Conservation (phyloP, 352 stramenopile genomes). For the Globisporangium radiosum region DNA sequence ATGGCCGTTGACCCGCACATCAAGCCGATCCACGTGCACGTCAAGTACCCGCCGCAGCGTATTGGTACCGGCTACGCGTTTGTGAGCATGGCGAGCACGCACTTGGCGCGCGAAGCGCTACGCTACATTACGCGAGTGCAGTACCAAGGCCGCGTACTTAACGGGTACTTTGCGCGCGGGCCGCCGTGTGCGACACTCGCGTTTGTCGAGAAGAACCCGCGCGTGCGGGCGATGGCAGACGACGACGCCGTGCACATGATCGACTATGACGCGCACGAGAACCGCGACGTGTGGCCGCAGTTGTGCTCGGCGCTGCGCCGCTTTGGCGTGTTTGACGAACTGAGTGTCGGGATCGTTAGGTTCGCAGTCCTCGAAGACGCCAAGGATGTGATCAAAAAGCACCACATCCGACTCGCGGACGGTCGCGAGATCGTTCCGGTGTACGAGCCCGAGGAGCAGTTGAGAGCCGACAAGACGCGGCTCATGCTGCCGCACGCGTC, state of each 20-base stretch:
- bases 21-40: conserved; percentile 37
- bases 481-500: no score
- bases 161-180: conserved; percentile 65
- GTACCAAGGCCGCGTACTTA: conserved; percentile 32
- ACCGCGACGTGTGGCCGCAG: conserved; percentile 37
- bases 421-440: conserved; percentile 51
- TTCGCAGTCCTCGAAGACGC: conserved; percentile 27
- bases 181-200: conserved; percentile 52
- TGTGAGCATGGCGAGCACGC: conserved; percentile 45
- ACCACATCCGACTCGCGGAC: conserved; percentile 32
- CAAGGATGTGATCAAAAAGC: conserved; percentile 48
- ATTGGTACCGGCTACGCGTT: conserved; percentile 60
- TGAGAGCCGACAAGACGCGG: conserved; percentile 40
- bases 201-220: conserved; percentile 50
- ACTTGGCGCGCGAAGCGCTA: conserved; percentile 51
- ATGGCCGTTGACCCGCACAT: conserved; percentile 39
- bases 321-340: conserved; percentile 40
- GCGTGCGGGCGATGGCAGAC: conserved; percentile 21
- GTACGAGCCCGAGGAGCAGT: conserved; percentile 66
- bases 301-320: conserved; percentile 34
- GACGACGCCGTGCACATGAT: conserved; percentile 36
- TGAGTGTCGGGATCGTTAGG: conserved; percentile 6
- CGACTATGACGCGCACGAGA: conserved; percentile 32
- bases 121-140: conserved; percentile 32
- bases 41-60: conserved; percentile 35